Percentiles rank a stretch among this genome's conserved stretches.
Conservation (phyloP, 2,329 filamentous ascomycete genomes). For the Penicillium decumbens region DNA sequence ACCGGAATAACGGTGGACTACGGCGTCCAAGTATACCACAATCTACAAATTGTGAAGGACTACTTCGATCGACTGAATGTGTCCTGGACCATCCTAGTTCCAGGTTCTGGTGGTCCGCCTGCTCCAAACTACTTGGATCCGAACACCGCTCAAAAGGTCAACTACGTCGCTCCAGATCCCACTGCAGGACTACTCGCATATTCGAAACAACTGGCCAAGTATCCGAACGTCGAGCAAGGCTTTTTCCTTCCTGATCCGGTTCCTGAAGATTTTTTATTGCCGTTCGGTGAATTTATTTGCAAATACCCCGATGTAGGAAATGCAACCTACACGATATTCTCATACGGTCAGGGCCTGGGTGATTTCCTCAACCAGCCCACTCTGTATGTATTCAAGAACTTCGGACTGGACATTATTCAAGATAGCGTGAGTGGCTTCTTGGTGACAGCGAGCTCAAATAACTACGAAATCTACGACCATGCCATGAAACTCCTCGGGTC, state of each 20-base stretch:
- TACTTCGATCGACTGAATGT: conserved; percentile 31
- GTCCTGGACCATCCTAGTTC: conserved; percentile 3
- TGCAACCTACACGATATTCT: conserved; percentile 41
- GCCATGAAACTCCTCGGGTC: conserved; percentile 22
- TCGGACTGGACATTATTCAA: conserved; percentile 10
- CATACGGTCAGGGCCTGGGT: conserved; percentile 43
- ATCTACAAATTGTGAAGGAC: conserved; percentile 28
- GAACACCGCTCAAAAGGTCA: conserved; percentile 22
- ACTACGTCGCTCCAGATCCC: conserved; percentile 9
- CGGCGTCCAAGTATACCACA: conserved; percentile 31
- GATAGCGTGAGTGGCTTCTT: conserved; percentile 6
- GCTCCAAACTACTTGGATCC: conserved; percentile 16
- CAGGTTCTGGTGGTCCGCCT: conserved; percentile 14
- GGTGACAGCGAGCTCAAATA: conserved; percentile 11
- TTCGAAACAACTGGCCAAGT: conserved; percentile 30
- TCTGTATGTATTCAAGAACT: conserved; percentile 17
- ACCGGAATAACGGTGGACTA: conserved; percentile 30
- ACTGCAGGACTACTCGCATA: conserved; percentile 2
- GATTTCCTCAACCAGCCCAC: conserved; percentile 20
- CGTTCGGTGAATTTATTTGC: conserved; percentile 46
- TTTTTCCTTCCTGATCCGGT: conserved; percentile 42
- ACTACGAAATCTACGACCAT: conserved; percentile 22
- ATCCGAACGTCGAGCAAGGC: conserved; percentile 8
- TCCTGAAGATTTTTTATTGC: conserved; percentile 46
- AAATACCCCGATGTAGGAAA: conserved; percentile 46